Evolutionary conservation across 768 basidiomycete genomes (phyloP).

Genomic region (Tricholoma furcatifolium): DNA sequence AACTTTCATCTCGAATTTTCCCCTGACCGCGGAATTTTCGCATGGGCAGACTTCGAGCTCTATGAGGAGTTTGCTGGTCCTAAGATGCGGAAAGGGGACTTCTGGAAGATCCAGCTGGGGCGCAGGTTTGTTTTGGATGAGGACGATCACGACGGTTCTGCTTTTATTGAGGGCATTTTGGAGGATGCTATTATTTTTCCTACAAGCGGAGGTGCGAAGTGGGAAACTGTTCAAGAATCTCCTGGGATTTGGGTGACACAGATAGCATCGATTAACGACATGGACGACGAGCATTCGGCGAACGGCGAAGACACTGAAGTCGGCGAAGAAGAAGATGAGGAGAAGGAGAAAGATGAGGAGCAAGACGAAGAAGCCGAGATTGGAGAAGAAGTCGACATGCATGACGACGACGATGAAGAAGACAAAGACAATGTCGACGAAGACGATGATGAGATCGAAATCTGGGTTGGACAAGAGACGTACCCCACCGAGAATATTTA

Average conservation of each 20-base stretch:
- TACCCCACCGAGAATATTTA: not conserved
- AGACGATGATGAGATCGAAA: not conserved
- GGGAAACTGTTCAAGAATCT: conserved; percentile 2
- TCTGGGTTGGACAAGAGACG: not conserved
- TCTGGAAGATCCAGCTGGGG: conserved; percentile 40
- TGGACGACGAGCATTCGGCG: not conserved
- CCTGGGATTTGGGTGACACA: not conserved
- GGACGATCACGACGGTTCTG: conserved; percentile 33
- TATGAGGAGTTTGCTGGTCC: conserved; percentile 32
- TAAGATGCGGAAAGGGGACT: conserved; percentile 29
- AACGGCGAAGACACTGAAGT: not conserved
- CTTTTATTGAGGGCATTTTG: conserved; percentile 31
- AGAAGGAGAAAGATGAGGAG: not conserved
- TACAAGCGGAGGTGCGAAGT: not conserved
- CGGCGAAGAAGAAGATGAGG: not conserved
- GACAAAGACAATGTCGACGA: too few relatives aligned
- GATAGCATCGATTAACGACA: not conserved
- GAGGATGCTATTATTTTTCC: conserved; percentile 32
- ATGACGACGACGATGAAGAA: not conserved
- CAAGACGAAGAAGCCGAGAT: not conserved
- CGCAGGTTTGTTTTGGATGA: conserved; percentile 30
- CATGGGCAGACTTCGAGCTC: conserved; percentile 29
- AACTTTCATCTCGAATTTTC: conserved; percentile 31
- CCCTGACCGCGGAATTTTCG: conserved; percentile 29
- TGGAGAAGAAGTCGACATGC: not conserved